Evolutionary conservation across 1,284 basidiomycete species (phyloP).

Genomic region (Dichomitus squalens): DNA sequence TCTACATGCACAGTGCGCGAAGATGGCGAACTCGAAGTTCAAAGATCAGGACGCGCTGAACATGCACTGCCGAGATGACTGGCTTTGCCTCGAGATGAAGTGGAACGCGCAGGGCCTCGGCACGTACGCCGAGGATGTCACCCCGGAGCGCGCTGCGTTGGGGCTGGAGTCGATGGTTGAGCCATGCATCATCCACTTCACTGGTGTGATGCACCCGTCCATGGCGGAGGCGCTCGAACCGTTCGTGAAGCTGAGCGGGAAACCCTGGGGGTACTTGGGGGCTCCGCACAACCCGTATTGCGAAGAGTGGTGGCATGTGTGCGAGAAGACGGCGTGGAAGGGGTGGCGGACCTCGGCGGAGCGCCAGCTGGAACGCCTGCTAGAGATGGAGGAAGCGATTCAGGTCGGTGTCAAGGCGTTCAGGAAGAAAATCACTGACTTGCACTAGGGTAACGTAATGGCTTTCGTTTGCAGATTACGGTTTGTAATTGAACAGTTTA

Average conservation of each 20-base stretch:
- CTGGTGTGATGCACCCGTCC: constrained; percentile 52
- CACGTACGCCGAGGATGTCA: constrained; percentile 47
- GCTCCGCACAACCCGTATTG: constrained; percentile 53
- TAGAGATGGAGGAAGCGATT: constrained; percentile 23
- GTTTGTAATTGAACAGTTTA: too few relatives aligned
- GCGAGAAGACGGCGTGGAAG: constrained; percentile 47
- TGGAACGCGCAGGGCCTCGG: constrained; percentile 64
- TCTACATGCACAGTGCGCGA: constrained; percentile 31
- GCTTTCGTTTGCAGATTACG: not conserved
- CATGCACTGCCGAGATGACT: constrained; percentile 43
- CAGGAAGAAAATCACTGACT: not conserved
- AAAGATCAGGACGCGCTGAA: constrained; percentile 58
- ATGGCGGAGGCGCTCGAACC: constrained; percentile 50
- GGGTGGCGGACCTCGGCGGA: constrained; percentile 35
- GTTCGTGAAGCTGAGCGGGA: constrained; percentile 53
- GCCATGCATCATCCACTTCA: constrained; percentile 58
- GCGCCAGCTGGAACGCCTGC: constrained; percentile 25
- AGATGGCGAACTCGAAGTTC: constrained; percentile 36
- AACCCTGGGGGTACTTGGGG: constrained; percentile 61
- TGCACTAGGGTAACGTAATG: not conserved
- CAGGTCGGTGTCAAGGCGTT: constrained; percentile 9
- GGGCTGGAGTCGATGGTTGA: constrained; percentile 39
- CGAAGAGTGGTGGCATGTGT: constrained; percentile 49
- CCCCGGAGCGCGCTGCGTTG: constrained; percentile 38
- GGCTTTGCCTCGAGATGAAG: constrained; percentile 41